Base-by-base conservation (phyloP, 2,329 filamentous ascomycete genomes). In the Aspergillus sp. region DNA sequence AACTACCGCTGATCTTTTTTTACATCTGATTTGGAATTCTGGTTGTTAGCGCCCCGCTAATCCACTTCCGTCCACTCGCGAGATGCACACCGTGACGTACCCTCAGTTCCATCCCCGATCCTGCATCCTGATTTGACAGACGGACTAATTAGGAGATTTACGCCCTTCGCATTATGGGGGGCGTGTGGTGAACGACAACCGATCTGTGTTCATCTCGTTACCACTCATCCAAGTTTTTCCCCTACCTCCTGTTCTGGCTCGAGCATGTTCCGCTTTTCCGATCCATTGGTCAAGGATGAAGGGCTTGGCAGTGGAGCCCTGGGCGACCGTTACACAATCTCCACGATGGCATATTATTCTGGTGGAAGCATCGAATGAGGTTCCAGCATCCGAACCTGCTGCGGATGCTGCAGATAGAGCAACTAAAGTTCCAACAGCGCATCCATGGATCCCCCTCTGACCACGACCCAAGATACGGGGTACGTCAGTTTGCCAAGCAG, bases 11-110 rank as follows among this genome's bases (percentile, higher is more conserved):
- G 57, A 58, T 58, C 57, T 47, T 54, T 38, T 54, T 47, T 38
- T 54, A 38, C 49, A 48, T 38, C 23, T 65, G 63, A 65, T 65
- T 65, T 65, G 63, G 61, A 65, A 65, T 65, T 61, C 61, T 63
- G 52, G n/a, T 41, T 49, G 19, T 55, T 65, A 65, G 63, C 56
- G 57, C 13, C 43, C 17, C 45, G 9, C 47, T 57, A 49, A 39
- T 8, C 49, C 56, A 8, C 25, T 39, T 54, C 19, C 2, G 53
- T 23, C 13, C 30, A 51, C 23, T 51, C 12, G 25, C 25, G 23
- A 23, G 10, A 36, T 55, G 9, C 48, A 25, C 60, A 63, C 55
- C 53, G 62, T 63, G 62, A 63, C 62, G 62, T 59, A 63, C 57
- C 56, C 25, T 8, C 52, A 13, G 21, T 39, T 30, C 32, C 54